Conservation (phyloP, 495 filamentous ascomycete genomes). For the Penicillium cosmopolitanum region DNA sequence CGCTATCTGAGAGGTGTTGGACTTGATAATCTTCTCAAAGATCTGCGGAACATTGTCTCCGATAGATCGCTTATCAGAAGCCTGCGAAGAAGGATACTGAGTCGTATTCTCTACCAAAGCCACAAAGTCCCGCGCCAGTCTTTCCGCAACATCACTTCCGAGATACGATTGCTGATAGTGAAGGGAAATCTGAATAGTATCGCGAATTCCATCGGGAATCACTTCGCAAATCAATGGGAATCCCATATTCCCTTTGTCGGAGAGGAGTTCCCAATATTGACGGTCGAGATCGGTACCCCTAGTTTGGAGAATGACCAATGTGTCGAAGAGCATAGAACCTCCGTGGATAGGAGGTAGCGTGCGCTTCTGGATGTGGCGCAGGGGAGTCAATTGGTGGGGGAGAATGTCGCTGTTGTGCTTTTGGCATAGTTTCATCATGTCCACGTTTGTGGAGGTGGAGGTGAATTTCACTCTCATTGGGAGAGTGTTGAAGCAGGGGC, state of each 20-base stretch:
- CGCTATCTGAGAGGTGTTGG: neutral
- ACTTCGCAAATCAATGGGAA: constrained; percentile 73
- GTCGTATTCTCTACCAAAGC: constrained; percentile 45
- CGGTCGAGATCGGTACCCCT: constrained; percentile 51
- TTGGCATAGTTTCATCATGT: constrained; percentile 58
- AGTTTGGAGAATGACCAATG: constrained; percentile 73
- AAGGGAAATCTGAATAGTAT: constrained; percentile 37
- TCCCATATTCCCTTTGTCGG: constrained; percentile 77
- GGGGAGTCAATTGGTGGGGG: constrained; percentile 67
- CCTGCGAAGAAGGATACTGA: constrained; percentile 38
- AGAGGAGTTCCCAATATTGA: constrained; percentile 64
- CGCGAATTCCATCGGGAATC: constrained; percentile 50
- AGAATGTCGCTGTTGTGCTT: constrained; percentile 58
- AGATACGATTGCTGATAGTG: constrained; percentile 43
- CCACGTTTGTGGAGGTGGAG: constrained; percentile 44
- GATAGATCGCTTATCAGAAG: constrained; percentile 27
- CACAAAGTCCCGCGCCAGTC: constrained; percentile 54
- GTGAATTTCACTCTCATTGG: constrained; percentile 64
- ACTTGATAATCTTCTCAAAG: constrained; percentile 14
- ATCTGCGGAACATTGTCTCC: constrained; percentile 10
- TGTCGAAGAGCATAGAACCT: constrained; percentile 67
- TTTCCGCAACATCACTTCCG: constrained; percentile 35
- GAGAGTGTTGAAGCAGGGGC: constrained; percentile 85
- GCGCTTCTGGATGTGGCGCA: constrained; percentile 52
- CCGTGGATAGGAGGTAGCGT: constrained; percentile 48